A percentile compares a stretch with the other conserved stretches of the same genome.
Evolutionary conservation across 208 protist genomes (phyloP).

Genomic region (Crithidia brevicula): DNA sequence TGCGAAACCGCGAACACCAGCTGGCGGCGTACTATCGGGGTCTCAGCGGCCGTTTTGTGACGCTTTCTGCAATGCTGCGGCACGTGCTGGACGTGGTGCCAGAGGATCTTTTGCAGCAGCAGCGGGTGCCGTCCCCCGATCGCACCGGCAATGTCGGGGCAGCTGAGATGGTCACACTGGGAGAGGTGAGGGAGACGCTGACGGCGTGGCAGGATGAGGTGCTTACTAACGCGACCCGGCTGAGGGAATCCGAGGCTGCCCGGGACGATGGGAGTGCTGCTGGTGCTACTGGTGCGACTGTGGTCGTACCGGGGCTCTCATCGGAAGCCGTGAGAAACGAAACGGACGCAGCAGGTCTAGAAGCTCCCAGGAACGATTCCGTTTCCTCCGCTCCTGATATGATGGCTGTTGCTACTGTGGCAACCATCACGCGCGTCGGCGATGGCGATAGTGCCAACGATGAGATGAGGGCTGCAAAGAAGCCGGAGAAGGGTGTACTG

Average conservation of each 20-base stretch:
- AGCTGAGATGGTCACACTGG: constrained; percentile 3
- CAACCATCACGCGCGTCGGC: background rate
- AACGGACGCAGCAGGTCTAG: background rate
- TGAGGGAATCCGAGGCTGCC: background rate
- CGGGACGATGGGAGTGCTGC: background rate
- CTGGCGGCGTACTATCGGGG: constrained; percentile 42
- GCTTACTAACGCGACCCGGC: background rate
- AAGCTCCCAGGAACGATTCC: background rate
- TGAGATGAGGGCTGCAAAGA: background rate
- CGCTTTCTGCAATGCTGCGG: constrained; percentile 46
- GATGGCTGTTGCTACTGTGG: background rate
- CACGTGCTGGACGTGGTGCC: constrained; percentile 42
- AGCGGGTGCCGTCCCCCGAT: constrained; percentile 17
- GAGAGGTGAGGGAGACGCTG: constrained; percentile 23
- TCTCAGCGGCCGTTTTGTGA: constrained; percentile 46
- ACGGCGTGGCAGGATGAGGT: constrained; percentile 18
- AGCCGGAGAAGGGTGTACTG: background rate
- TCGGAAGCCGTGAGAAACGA: too few species aligned
- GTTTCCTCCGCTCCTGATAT: constrained; percentile 2
- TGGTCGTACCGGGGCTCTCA: background rate
- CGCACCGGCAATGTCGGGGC: background rate
- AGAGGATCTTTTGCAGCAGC: constrained; percentile 1
- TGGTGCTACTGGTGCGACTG: background rate
- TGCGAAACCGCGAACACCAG: constrained; percentile 26
- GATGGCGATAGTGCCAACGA: background rate